These are phyloP conservation scores for Chlamydomonas urium DNA, from an alignment of 139 green algal species.

Conservation along the genomic window DNA sequence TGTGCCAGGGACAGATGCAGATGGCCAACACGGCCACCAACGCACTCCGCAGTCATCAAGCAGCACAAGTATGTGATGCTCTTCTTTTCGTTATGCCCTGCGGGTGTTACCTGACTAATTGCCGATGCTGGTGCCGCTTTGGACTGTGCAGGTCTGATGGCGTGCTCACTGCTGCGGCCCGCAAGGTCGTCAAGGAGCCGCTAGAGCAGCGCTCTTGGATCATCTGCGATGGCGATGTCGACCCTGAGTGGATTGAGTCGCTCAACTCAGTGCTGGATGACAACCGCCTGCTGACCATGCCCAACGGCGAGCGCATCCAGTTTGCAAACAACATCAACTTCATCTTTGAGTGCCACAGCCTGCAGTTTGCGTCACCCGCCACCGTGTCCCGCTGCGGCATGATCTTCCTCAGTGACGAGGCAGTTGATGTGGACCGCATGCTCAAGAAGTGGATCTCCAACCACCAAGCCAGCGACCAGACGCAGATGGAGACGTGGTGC, in stretches of 20 bases:
- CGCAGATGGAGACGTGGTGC: constrained; percentile 23
- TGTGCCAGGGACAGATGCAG: too few relatives aligned
- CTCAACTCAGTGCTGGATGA: constrained; percentile 86
- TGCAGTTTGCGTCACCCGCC: constrained; percentile 77
- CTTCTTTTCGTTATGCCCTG: too few relatives aligned
- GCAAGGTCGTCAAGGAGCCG: constrained; percentile 59
- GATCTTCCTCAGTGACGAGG: constrained; percentile 66
- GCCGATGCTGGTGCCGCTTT: too few relatives aligned
- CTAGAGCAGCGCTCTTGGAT: constrained; percentile 75
- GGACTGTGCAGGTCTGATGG: constrained; percentile 64
- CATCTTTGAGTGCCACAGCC: constrained; percentile 81
- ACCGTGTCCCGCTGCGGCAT: constrained; percentile 62
- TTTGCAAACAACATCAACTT: constrained; percentile 83
- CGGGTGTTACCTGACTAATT: too few relatives aligned
- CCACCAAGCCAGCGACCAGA: constrained; percentile 2
- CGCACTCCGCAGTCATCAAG: too few relatives aligned
- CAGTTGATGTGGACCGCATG: constrained; percentile 44
- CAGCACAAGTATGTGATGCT: too few relatives aligned
- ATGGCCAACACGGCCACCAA: too few relatives aligned
- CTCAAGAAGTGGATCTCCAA: constrained; percentile 43
- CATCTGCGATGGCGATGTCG: constrained; percentile 82
- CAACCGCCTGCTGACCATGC: constrained; percentile 81
- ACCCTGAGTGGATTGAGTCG: constrained; percentile 87
- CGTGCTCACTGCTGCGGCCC: constrained; percentile 67
- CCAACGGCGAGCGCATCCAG: constrained; percentile 81